These are phyloP conservation scores for Irpex sp. DNA, from an alignment of 1,284 basidiomycete genomes.

Conservation along the genomic window DNA sequence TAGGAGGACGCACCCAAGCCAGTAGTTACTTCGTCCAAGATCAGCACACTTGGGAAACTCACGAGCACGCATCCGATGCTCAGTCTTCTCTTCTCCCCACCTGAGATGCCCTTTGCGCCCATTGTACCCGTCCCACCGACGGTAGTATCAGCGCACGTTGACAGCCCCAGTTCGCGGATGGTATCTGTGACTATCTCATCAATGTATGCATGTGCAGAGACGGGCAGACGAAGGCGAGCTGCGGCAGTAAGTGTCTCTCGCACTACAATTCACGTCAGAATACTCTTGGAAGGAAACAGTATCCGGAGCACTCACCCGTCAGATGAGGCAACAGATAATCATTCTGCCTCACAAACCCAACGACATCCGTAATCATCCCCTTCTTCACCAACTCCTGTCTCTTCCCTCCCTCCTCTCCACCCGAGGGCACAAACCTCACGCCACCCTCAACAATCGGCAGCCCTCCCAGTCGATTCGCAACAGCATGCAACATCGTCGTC, in stretches of 20 bases:
- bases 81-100: slow-evolving; percentile 41
- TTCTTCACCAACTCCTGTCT: neutral
- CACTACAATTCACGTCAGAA: slow-evolving; percentile 21
- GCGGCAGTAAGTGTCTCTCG: slow-evolving; percentile 45
- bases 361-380: slow-evolving; percentile 10
- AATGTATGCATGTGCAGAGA: slow-evolving; percentile 26
- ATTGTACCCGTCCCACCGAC: slow-evolving; percentile 33
- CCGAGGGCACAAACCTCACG: slow-evolving; percentile 4
- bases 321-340: slow-evolving; percentile 11
- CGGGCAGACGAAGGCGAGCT: slow-evolving; percentile 41
- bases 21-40: slow-evolving; percentile 42
- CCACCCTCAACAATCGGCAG: slow-evolving; percentile 7
- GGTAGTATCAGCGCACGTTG: slow-evolving; percentile 38
- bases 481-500: slow-evolving; percentile 10
- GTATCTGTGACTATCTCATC: slow-evolving; percentile 42
- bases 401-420: neutral
- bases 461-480: slow-evolving; percentile 5
- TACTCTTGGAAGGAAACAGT: neutral
- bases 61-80: slow-evolving; percentile 31
- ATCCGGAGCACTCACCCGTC: slow-evolving; percentile 3
- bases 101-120: slow-evolving; percentile 40
- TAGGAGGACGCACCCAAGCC: no score
- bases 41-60: slow-evolving; percentile 39
- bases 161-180: slow-evolving; percentile 42
- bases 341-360: slow-evolving; percentile 10